These are phyloP conservation scores for Thelonectria olida DNA, from an alignment of 2,329 filamentous ascomycete species.

Conservation along the genomic window DNA sequence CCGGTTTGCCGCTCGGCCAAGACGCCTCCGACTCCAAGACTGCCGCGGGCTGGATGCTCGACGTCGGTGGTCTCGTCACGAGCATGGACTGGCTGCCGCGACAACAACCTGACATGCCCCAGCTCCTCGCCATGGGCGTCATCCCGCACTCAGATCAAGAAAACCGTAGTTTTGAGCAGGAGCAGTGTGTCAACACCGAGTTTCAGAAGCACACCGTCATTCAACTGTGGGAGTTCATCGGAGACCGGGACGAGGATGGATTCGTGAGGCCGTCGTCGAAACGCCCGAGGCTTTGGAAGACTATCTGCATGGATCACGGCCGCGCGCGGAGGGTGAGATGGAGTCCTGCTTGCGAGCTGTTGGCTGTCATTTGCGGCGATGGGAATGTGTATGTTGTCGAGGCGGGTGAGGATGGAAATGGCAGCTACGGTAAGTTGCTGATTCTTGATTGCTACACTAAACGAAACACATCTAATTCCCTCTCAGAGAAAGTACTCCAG, in stretches of 20 bases:
- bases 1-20: slow-evolving; percentile 42
- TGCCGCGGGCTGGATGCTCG: slow-evolving; percentile 61
- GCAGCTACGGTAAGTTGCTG: slow-evolving; percentile 52
- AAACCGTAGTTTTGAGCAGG: slow-evolving; percentile 49
- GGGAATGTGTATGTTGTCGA: slow-evolving; percentile 61
- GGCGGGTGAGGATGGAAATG: slow-evolving; percentile 44
- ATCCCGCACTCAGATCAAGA: slow-evolving; percentile 62
- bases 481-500: slow-evolving; percentile 54
- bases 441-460: background rate
- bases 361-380: slow-evolving; percentile 62
- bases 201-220: slow-evolving; percentile 57
- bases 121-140: slow-evolving; percentile 62
- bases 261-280: slow-evolving; percentile 46
- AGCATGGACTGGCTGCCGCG: slow-evolving; percentile 62
- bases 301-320: slow-evolving; percentile 61
- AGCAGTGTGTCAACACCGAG: slow-evolving; percentile 45
- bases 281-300: slow-evolving; percentile 51
- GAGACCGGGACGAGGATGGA: slow-evolving; percentile 41
- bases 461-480: slow-evolving; percentile 33
- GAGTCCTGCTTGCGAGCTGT: slow-evolving; percentile 58
- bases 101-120: slow-evolving; percentile 46
- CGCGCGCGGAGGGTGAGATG: slow-evolving; percentile 61
- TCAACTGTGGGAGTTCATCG: slow-evolving; percentile 61
- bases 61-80: slow-evolving; percentile 62
- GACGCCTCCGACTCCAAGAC: slow-evolving; percentile 35